Percentiles rank a stretch among this genome's conserved stretches.
These are phyloP conservation scores for Backusella tarrabulga DNA, from an alignment of 192 early-diverging fungal genomes.

Conservation along the genomic window DNA sequence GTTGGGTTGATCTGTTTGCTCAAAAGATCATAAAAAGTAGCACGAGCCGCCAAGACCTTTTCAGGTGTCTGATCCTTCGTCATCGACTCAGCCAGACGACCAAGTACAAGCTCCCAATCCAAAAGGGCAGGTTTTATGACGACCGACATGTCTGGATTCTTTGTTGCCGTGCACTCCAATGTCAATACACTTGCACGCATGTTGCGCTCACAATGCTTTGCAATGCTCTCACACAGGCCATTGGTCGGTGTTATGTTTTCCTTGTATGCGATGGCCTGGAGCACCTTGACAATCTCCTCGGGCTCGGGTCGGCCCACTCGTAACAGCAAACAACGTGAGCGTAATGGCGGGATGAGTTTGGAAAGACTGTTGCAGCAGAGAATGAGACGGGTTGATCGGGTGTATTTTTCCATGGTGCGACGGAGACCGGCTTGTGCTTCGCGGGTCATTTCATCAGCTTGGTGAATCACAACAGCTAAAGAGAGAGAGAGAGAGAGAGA, in stretches of 20 bases:
- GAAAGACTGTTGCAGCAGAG: slow-evolving; percentile 87
- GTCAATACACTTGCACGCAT: slow-evolving; percentile 88
- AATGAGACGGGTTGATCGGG: slow-evolving; percentile 88
- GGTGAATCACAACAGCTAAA: slow-evolving; percentile 88
- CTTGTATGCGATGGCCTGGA: slow-evolving; percentile 78
- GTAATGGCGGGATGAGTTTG: slow-evolving; percentile 91
- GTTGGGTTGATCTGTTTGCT: slow-evolving; percentile 87
- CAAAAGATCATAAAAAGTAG: slow-evolving; percentile 82
- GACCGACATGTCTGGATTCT: slow-evolving; percentile 45
- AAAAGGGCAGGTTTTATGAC: slow-evolving; percentile 62
- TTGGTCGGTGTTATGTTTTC: slow-evolving; percentile 71
- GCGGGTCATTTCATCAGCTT: slow-evolving; percentile 84
- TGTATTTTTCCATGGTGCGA: slow-evolving; percentile 99
- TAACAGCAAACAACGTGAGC: slow-evolving; percentile 87
- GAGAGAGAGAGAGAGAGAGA: neutral
- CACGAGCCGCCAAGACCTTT: slow-evolving; percentile 68
- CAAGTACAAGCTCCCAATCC: slow-evolving; percentile 88
- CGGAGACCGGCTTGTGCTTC: slow-evolving; percentile 96
- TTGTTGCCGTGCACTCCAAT: slow-evolving; percentile 78
- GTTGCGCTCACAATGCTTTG: slow-evolving; percentile 72
- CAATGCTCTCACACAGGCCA: slow-evolving; percentile 63
- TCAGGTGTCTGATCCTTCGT: slow-evolving; percentile 76
- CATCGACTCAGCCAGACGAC: slow-evolving; percentile 66
- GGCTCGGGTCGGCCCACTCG: slow-evolving; percentile 78
- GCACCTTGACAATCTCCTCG: slow-evolving; percentile 70